Evolutionary conservation across 2,329 filamentous ascomycete genomes (phyloP).

Genomic region (Magnaporthiopsis rhizophila): DNA sequence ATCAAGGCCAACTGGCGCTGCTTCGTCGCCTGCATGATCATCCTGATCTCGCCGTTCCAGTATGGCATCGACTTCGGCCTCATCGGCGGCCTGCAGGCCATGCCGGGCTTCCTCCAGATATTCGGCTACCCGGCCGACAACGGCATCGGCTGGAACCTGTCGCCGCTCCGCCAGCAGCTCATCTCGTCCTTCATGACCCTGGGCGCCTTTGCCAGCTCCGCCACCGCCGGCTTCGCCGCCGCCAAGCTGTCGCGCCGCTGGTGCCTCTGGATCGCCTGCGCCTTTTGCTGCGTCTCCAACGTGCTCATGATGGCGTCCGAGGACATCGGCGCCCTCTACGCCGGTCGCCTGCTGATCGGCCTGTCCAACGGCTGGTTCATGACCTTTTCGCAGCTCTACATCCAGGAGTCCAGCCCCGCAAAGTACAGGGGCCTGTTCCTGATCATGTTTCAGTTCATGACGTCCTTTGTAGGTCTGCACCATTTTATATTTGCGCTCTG

Average conservation of each 20-base stretch:
- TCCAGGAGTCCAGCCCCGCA: slow-evolving; percentile 17
- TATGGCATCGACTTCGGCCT: slow-evolving; percentile 27
- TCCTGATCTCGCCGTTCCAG: slow-evolving; percentile 24
- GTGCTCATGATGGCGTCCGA: slow-evolving; percentile 46
- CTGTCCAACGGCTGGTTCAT: slow-evolving; percentile 45
- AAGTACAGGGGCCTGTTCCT: slow-evolving; percentile 21
- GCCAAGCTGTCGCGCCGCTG: slow-evolving; percentile 24
- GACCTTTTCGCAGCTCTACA: slow-evolving; percentile 28
- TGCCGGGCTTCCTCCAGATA: slow-evolving; percentile 24
- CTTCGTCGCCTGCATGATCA: slow-evolving; percentile 16
- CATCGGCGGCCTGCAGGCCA: slow-evolving; percentile 26
- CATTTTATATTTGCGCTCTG: slow-evolving; percentile 7
- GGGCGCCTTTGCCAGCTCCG: slow-evolving; percentile 24
- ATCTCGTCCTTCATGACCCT: slow-evolving; percentile 27
- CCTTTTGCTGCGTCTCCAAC: slow-evolving; percentile 38
- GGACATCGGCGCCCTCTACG: slow-evolving; percentile 40
- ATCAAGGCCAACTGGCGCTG: slow-evolving; percentile 8
- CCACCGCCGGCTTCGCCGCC: slow-evolving; percentile 25
- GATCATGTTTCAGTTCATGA: slow-evolving; percentile 15
- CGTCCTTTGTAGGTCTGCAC: slow-evolving; percentile 13
- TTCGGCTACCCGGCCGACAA: slow-evolving; percentile 24
- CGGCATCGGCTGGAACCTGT: slow-evolving; percentile 21
- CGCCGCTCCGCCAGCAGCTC: slow-evolving; percentile 26
- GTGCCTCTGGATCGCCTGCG: slow-evolving; percentile 32
- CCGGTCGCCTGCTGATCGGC: slow-evolving; percentile 41